Conservation (phyloP, 164 flowering plant species). For the Warburgia ugandensis region DNA sequence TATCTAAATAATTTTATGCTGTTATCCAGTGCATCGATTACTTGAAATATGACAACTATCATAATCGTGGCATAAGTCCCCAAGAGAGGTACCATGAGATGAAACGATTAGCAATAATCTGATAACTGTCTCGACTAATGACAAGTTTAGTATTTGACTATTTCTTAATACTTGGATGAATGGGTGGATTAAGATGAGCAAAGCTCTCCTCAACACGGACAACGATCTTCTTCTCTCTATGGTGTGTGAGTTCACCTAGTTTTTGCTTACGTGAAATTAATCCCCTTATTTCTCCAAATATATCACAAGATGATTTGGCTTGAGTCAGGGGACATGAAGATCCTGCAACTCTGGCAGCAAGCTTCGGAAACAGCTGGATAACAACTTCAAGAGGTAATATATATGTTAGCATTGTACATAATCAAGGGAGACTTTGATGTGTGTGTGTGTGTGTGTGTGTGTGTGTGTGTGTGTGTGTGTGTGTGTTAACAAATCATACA, state of each 20-base stretch:
- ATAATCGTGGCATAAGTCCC: constrained; percentile 26
- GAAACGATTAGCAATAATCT: no score
- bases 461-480: background rate
- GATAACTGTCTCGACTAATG: no score
- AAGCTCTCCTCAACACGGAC: constrained; percentile 57
- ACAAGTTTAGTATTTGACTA: no score
- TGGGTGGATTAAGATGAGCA: constrained; percentile 61
- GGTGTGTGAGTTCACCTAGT: no score
- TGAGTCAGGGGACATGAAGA: constrained; percentile 77
- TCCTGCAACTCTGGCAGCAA: constrained; percentile 69
- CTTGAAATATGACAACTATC: constrained; percentile 62
- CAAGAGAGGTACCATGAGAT: constrained; percentile 35
- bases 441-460: no score
- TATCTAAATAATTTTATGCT: no score
- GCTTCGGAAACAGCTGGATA: constrained; percentile 71
- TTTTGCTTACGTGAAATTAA: no score
- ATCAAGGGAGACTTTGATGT: no score
- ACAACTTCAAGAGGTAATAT: constrained; percentile 66
- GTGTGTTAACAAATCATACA: background rate
- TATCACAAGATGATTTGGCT: no score
- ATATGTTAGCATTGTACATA: constrained; percentile 45
- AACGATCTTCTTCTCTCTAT: constrained; percentile 53
- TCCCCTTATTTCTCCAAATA: background rate
- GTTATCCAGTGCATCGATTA: constrained; percentile 62
- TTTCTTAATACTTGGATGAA: no score